phyloP scores from a whole-genome alignment of 768 basidiomycete genomes.

The Boletellus ananas region DNA sequence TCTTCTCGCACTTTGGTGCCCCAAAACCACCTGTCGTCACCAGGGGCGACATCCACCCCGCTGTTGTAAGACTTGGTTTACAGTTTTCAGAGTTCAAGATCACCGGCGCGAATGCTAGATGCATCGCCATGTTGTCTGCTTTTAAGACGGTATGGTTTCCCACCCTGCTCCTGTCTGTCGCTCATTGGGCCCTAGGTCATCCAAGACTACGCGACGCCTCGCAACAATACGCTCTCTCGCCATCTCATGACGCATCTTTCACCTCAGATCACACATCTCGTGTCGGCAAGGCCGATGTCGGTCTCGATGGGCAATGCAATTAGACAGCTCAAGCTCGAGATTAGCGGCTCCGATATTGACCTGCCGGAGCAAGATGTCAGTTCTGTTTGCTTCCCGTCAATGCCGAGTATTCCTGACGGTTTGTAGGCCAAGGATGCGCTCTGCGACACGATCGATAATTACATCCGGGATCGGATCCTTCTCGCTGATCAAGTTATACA shows the following conservation, averaged over 20 bases:
- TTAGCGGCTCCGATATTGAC: constrained; percentile 89
- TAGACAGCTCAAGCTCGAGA: constrained; percentile 91
- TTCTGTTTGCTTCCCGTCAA: not conserved
- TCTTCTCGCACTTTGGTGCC: constrained; percentile 83
- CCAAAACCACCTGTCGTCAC: constrained; percentile 51
- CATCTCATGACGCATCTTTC: constrained; percentile 91
- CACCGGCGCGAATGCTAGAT: constrained; percentile 91
- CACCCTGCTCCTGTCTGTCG: not conserved
- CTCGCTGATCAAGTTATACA: constrained; percentile 93
- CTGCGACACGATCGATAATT: constrained; percentile 83
- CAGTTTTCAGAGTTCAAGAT: constrained; percentile 92
- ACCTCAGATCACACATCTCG: constrained; percentile 88
- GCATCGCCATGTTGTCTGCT: constrained; percentile 85
- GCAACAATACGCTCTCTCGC: constrained; percentile 80
- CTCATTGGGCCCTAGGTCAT: constrained; percentile 59
- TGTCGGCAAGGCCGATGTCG: constrained; percentile 85
- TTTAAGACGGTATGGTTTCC: constrained; percentile 76
- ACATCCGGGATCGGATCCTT: constrained; percentile 91
- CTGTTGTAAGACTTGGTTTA: constrained; percentile 79
- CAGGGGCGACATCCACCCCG: constrained; percentile 90
- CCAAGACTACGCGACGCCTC: constrained; percentile 84
- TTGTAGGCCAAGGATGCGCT: constrained; percentile 81
- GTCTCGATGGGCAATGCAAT: constrained; percentile 95
- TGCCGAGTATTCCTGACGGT: not conserved
- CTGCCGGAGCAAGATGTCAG: constrained; percentile 91